These are phyloP conservation scores for Pulveroboletus ravenelii DNA, from an alignment of 768 basidiomycete genomes.

Conservation along the genomic window DNA sequence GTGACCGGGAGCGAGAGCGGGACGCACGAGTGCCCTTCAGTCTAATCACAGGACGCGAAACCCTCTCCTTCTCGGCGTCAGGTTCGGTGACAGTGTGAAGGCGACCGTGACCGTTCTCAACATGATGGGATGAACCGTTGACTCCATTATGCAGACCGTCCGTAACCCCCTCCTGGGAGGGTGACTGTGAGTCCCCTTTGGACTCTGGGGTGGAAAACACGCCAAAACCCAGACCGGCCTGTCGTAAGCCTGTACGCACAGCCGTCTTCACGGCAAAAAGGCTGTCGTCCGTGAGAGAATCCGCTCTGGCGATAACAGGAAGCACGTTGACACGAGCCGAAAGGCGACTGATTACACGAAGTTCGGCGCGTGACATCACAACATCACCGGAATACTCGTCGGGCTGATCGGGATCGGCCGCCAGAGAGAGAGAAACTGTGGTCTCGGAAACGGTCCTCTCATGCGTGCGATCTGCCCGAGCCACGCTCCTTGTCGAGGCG, in stretches of 20 bases:
- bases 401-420: constrained; percentile 46
- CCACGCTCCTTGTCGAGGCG: constrained; percentile 51
- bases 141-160: constrained; percentile 25
- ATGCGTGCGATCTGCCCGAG: constrained; percentile 47
- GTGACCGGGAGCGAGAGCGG: constrained; percentile 70
- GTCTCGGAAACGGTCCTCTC: constrained; percentile 61
- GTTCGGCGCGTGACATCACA: constrained; percentile 72
- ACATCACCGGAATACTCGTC: constrained; percentile 46
- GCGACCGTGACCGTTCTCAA: constrained; percentile 19
- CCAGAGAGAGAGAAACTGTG: constrained; percentile 48
- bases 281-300: constrained; percentile 79
- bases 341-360: constrained; percentile 74
- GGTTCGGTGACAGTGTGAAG: constrained; percentile 32
- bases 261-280: constrained; percentile 66
- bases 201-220: constrained; percentile 55
- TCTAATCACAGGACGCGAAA: constrained; percentile 73
- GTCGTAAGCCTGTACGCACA: constrained; percentile 60
- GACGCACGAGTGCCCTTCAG: constrained; percentile 42
- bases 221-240: constrained; percentile 70
- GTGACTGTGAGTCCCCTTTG: constrained; percentile 13
- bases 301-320: constrained; percentile 74
- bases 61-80: constrained; percentile 48
- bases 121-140: constrained; percentile 30
- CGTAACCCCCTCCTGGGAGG: constrained; percentile 13
- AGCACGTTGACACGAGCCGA: constrained; percentile 73